A percentile compares a stretch with the other conserved stretches of the same genome.
Conservation (phyloP, 345 rosid species). For the Populus simonii region DNA sequence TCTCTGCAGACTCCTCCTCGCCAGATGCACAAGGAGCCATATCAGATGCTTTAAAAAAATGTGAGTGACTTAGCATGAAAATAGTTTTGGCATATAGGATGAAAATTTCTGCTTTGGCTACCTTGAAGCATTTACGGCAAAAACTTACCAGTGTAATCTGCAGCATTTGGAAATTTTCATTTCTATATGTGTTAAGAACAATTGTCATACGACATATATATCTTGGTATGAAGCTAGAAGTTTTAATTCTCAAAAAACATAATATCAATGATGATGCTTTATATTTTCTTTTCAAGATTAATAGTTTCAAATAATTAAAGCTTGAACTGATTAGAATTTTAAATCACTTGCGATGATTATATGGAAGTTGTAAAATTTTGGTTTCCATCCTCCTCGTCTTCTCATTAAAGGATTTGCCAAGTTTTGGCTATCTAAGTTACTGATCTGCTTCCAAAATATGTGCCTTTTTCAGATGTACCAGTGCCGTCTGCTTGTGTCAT, state of each 20-base stretch:
- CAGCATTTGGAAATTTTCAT: not conserved
- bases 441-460: not conserved
- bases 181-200: not conserved
- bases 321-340: not conserved
- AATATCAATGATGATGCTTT: not conserved
- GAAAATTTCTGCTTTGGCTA: not conserved
- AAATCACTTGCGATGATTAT: not conserved
- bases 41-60: conserved; percentile 31
- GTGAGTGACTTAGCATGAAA: conserved; percentile 30
- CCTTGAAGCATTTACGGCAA: not conserved
- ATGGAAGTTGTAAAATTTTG: not conserved
- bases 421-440: not conserved
- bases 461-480: conserved; percentile 42
- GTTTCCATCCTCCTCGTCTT: not conserved
- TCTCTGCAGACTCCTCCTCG: conserved; percentile 41
- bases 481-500: conserved; percentile 56
- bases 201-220: not conserved
- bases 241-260: not conserved
- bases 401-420: not conserved
- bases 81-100: not conserved
- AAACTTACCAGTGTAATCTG: not conserved
- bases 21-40: conserved; percentile 13
- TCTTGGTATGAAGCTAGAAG: not conserved
- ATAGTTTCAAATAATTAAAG: not conserved
- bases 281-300: not conserved